Evolutionary conservation across 208 protist species (phyloP).

Genomic region (Trypanosoma mega): DNA sequence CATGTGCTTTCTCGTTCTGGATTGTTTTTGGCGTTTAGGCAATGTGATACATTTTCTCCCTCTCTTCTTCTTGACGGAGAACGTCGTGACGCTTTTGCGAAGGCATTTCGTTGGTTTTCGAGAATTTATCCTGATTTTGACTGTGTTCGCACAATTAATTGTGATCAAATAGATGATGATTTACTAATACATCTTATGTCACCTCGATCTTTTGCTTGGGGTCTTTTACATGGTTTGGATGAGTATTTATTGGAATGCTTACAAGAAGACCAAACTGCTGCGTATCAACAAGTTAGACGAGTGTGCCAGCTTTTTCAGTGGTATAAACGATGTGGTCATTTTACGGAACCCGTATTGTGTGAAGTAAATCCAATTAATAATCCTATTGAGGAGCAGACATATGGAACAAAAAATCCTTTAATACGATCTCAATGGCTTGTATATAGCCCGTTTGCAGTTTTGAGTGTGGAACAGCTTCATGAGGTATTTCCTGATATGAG

Average conservation of each 20-base stretch:
- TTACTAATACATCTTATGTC: constrained; percentile 83
- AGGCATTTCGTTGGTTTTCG: constrained; percentile 54
- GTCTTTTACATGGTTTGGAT: constrained; percentile 87
- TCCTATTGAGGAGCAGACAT: constrained; percentile 72
- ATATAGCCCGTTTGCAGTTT: constrained; percentile 82
- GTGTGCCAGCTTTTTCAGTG: constrained; percentile 84
- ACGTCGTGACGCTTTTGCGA: constrained; percentile 49
- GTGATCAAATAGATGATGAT: constrained; percentile 83
- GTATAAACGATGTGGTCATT: constrained; percentile 85
- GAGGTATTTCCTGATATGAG: constrained; percentile 72
- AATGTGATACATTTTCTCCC: constrained; percentile 76
- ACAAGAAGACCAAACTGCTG: constrained; percentile 76
- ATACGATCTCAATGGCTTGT: constrained; percentile 75
- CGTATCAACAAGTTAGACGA: constrained; percentile 72
- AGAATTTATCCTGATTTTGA: constrained; percentile 67
- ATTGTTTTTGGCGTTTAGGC: constrained; percentile 68
- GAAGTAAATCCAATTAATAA: constrained; percentile 84
- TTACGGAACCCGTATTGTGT: constrained; percentile 58
- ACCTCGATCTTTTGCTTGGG: constrained; percentile 86
- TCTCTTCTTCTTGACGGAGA: constrained; percentile 70
- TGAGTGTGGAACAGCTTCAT: constrained; percentile 63
- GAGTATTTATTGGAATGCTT: constrained; percentile 86
- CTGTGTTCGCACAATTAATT: constrained; percentile 59
- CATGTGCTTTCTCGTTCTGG: constrained; percentile 84
- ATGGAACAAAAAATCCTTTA: constrained; percentile 69